Percentiles rank a stretch among this genome's conserved stretches.
phyloP scores from a whole-genome alignment of 345 rosid species.

The Boechera retrofracta region DNA sequence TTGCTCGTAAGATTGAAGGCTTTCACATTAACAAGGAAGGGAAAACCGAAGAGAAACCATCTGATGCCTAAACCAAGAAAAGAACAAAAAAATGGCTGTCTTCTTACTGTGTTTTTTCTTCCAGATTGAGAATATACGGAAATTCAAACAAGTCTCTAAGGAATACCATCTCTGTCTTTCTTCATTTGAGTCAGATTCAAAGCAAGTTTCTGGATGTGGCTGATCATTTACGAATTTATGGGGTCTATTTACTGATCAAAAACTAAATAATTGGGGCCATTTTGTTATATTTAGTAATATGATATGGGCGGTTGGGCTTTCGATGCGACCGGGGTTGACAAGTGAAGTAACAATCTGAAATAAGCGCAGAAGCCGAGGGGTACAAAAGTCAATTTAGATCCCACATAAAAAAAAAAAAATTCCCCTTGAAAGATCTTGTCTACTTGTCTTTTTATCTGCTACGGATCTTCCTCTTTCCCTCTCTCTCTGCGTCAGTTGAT shows the following conservation, averaged over 20 bases:
- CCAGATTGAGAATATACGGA: slow-evolving; percentile 5
- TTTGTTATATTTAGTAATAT: not conserved
- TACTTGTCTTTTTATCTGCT: not conserved
- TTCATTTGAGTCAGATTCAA: not conserved
- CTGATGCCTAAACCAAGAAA: not conserved
- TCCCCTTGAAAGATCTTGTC: not conserved
- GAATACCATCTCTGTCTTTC: not conserved
- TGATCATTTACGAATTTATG: not conserved
- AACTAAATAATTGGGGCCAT: not conserved
- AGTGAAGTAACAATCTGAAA: not conserved
- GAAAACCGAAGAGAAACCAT: slow-evolving; percentile 34
- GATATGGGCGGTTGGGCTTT: slow-evolving; percentile 20
- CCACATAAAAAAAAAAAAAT: not conserved
- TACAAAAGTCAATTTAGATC: not conserved
- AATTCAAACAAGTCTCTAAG: slow-evolving; percentile 6
- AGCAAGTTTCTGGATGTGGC: not conserved
- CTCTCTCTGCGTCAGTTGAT: not conserved
- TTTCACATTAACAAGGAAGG: slow-evolving; percentile 47
- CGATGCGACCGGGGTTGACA: slow-evolving; percentile 7
- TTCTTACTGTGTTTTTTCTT: not conserved
- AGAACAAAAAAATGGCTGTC: not conserved
- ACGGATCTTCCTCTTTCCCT: slow-evolving; percentile 10
- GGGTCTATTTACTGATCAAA: not conserved
- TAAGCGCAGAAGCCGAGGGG: slow-evolving; percentile 7
- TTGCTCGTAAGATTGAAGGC: slow-evolving; percentile 47